Conservation (phyloP, 805 yeast genomes). For the Diddensiella transvaalensis region DNA sequence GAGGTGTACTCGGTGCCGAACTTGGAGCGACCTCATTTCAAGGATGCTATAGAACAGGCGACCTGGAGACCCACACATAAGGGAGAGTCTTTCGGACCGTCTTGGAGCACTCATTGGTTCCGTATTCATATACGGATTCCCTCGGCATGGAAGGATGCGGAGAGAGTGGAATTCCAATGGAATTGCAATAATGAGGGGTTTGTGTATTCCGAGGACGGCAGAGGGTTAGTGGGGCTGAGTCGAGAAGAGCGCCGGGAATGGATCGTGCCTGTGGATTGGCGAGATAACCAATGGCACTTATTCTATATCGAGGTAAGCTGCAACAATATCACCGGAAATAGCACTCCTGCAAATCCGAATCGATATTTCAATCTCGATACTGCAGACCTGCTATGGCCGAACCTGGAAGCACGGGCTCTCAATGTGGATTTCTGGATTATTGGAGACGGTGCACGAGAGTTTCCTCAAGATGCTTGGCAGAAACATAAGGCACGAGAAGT, state of each 20-base stretch:
- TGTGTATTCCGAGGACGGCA: slow-evolving; percentile 62
- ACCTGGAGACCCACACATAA: slow-evolving; percentile 39
- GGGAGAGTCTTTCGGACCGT: slow-evolving; percentile 84
- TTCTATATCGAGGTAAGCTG: slow-evolving; percentile 89
- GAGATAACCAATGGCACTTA: slow-evolving; percentile 48
- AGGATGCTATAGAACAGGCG: slow-evolving; percentile 56
- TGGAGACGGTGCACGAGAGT: slow-evolving; percentile 87
- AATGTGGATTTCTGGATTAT: slow-evolving; percentile 81
- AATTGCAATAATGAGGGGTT: slow-evolving; percentile 85
- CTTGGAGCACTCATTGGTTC: slow-evolving; percentile 98
- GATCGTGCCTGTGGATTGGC: slow-evolving; percentile 56
- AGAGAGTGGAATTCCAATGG: slow-evolving; percentile 69
- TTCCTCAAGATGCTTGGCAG: slow-evolving; percentile 72
- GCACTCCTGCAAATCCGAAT: slow-evolving; percentile 63
- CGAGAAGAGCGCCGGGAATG: slow-evolving; percentile 79
- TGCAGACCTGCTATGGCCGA: slow-evolving; percentile 81
- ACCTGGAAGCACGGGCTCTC: slow-evolving; percentile 72
- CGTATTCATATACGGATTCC: slow-evolving; percentile 65
- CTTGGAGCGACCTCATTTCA: slow-evolving; percentile 59
- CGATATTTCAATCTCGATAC: slow-evolving; percentile 60
- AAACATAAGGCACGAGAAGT: slow-evolving; percentile 76
- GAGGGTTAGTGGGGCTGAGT: slow-evolving; percentile 78
- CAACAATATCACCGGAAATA: slow-evolving; percentile 88
- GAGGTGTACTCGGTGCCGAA: slow-evolving; percentile 73
- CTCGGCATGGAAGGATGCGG: slow-evolving; percentile 41